phyloP scores from a whole-genome alignment of 2,329 filamentous ascomycete genomes.

The Penicillium sp. region DNA sequence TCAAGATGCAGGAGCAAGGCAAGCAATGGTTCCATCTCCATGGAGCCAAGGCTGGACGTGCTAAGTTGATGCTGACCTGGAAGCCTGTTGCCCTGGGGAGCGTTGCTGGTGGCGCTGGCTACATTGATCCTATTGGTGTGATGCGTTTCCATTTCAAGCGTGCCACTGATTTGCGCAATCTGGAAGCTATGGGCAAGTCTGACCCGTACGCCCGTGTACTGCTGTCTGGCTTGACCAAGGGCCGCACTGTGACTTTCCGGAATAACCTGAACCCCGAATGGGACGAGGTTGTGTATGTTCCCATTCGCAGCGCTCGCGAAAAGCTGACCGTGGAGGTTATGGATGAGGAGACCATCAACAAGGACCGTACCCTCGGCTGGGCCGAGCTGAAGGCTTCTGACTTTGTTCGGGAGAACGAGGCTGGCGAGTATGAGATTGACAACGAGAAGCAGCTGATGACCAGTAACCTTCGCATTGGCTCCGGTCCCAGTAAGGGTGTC shows the following conservation, averaged over 20 bases:
- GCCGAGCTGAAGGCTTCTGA: slow-evolving; percentile 75
- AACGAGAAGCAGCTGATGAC: slow-evolving; percentile 70
- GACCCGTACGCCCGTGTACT: slow-evolving; percentile 90
- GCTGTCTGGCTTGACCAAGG: slow-evolving; percentile 86
- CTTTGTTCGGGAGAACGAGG: slow-evolving; percentile 74
- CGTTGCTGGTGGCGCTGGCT: slow-evolving; percentile 74
- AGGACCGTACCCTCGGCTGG: slow-evolving; percentile 82
- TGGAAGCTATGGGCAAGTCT: slow-evolving; percentile 94
- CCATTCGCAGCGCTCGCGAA: slow-evolving; percentile 80
- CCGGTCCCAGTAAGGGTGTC: slow-evolving; percentile 72
- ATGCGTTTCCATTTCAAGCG: slow-evolving; percentile 90
- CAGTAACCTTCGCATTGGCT: slow-evolving; percentile 69
- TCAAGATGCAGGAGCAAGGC: slow-evolving; percentile 86
- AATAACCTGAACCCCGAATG: slow-evolving; percentile 95
- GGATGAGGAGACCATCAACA: slow-evolving; percentile 90
- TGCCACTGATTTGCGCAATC: slow-evolving; percentile 79
- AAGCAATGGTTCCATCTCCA: slow-evolving; percentile 94
- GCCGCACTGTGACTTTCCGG: slow-evolving; percentile 88
- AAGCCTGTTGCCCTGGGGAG: slow-evolving; percentile 88
- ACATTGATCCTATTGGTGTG: slow-evolving; percentile 89
- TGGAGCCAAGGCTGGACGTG: slow-evolving; percentile 77
- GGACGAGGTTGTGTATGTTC: slow-evolving; percentile 93
- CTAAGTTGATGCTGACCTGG: slow-evolving; percentile 91
- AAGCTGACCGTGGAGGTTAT: slow-evolving; percentile 89
- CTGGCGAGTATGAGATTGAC: slow-evolving; percentile 76